Conservation (phyloP, 2,329 filamentous ascomycete species). For the Diatrype stigma region DNA sequence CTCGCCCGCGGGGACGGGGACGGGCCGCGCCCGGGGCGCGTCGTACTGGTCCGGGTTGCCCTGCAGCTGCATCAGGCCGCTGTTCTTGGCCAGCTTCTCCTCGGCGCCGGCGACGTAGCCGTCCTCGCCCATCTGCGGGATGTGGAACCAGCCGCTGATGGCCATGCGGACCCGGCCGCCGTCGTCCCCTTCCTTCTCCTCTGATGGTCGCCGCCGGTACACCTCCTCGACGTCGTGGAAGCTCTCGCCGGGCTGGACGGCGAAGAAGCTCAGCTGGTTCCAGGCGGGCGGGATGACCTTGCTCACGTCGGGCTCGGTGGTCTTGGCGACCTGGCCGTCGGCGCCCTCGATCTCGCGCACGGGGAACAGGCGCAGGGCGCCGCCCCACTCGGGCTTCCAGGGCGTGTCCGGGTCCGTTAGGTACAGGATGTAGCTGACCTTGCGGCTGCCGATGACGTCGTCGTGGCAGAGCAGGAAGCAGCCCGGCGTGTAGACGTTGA, state of each 20-base stretch:
- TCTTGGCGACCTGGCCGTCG: conserved; percentile 70
- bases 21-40: conserved; percentile 61
- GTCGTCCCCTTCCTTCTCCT: conserved; percentile 63
- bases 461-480: conserved; percentile 96
- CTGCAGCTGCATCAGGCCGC: conserved; percentile 87
- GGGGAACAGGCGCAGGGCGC: conserved; percentile 84
- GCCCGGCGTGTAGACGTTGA: conserved; percentile 96
- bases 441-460: conserved; percentile 95
- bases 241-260: conserved; percentile 95
- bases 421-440: conserved; percentile 96
- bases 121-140: conserved; percentile 89
- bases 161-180: conserved; percentile 87
- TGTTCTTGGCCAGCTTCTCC: conserved; percentile 82
- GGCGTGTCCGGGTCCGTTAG: conserved; percentile 85
- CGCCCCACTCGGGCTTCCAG: conserved; percentile 91
- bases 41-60: conserved; percentile 90
- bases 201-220: conserved; percentile 60
- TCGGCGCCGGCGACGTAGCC: conserved; percentile 86
- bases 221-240: conserved; percentile 99
- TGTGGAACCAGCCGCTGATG: conserved; percentile 98
- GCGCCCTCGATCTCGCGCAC: conserved; percentile 59
- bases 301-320: conserved; percentile 72
- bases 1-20: conserved; percentile 31
- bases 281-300: conserved; percentile 90
- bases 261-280: conserved; percentile 98